Evolutionary conservation across 176 grass and related monocot species (phyloP).

Genomic region (Raddia distichophylla): DNA sequence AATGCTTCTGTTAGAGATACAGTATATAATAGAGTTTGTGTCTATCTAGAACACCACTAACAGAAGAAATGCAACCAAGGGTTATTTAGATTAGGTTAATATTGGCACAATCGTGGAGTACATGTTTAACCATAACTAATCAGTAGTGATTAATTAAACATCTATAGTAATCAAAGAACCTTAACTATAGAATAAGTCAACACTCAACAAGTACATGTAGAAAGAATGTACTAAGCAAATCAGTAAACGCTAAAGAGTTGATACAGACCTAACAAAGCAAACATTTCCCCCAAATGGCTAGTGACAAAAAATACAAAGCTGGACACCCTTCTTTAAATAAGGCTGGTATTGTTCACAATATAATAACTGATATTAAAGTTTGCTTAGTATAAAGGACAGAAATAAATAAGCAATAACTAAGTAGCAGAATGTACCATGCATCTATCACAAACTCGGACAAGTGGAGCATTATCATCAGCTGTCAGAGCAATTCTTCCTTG

Average conservation of each 20-base stretch:
- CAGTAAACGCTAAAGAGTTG: conserved; percentile 15
- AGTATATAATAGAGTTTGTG: no score
- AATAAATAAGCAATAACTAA: conserved; percentile 12
- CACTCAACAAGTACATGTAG: background rate
- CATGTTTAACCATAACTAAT: background rate
- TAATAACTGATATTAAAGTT: conserved; percentile 4
- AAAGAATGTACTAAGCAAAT: background rate
- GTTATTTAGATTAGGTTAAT: background rate
- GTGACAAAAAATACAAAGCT: background rate
- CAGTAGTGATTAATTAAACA: background rate
- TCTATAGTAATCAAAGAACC: background rate
- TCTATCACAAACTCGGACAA: conserved; percentile 96
- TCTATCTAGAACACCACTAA: background rate
- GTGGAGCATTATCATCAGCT: conserved; percentile 85
- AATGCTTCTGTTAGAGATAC: background rate
- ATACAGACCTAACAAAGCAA: background rate
- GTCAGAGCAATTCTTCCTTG: conserved; percentile 93
- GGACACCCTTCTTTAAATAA: conserved; percentile 22
- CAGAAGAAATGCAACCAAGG: conserved; percentile 19
- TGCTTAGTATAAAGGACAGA: background rate
- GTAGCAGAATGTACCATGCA: conserved; percentile 75
- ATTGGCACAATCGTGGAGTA: background rate
- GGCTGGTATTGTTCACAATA: background rate
- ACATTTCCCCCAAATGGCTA: conserved; percentile 10
- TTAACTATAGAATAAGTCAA: conserved; percentile 5